Percentiles rank a stretch among this genome's conserved stretches.
Conservation (phyloP, 129 eudicot species). For the Deinandra increscens region DNA sequence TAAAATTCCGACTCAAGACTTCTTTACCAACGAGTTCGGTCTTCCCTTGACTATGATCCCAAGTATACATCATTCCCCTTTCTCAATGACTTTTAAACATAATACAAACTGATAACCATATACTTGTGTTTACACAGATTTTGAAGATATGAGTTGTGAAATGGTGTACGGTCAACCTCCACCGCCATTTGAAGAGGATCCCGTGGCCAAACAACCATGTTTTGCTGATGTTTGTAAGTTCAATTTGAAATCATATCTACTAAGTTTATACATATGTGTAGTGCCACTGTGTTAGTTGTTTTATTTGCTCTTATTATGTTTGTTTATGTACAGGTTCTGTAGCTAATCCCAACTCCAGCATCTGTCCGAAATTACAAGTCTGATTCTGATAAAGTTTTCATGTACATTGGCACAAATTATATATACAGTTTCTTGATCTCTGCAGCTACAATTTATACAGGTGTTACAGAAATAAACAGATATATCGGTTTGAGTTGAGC, state of each 20-base stretch:
- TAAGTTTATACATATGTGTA: background rate
- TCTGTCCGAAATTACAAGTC: slow-evolving; percentile 74
- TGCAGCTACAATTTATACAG: slow-evolving; percentile 3
- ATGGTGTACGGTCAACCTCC: slow-evolving; percentile 96
- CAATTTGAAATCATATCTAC: background rate
- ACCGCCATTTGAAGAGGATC: slow-evolving; percentile 85
- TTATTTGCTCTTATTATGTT: background rate
- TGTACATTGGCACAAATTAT: slow-evolving; percentile 19
- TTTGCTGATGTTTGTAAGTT: slow-evolving; percentile 68
- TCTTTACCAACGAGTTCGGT: slow-evolving; percentile 98
- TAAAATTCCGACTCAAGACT: slow-evolving; percentile 97
- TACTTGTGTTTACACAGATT: slow-evolving; percentile 46
- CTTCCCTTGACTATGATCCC: slow-evolving; percentile 97
- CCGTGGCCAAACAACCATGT: slow-evolving; percentile 81
- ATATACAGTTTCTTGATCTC: slow-evolving; percentile 22
- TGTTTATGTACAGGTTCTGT: slow-evolving; percentile 59
- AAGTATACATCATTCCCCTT: slow-evolving; percentile 43
- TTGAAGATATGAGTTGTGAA: slow-evolving; percentile 99
- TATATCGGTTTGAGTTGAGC: background rate
- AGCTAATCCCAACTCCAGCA: slow-evolving; percentile 56
- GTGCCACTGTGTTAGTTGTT: background rate
- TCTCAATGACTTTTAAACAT: too few species aligned
- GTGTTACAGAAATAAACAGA: too few species aligned
- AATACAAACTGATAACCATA: too few species aligned
- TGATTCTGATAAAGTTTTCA: slow-evolving; percentile 41